Evolutionary conservation across 164 flowering plant genomes (phyloP).

Genomic region (Platanus orientalis): DNA sequence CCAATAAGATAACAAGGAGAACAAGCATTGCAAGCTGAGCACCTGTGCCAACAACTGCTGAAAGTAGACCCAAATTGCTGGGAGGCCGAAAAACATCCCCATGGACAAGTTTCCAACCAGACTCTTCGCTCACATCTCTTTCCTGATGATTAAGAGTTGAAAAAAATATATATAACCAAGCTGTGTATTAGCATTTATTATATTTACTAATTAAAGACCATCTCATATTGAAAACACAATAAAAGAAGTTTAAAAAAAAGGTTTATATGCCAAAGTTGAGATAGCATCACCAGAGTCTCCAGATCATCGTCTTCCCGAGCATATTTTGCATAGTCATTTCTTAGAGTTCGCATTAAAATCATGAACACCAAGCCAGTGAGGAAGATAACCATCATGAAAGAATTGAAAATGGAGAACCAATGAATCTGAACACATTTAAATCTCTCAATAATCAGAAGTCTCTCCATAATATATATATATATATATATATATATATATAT

Average conservation of each 20-base stretch:
- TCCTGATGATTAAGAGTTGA: conserved; percentile 42
- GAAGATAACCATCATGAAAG: conserved; percentile 99
- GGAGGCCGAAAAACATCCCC: conserved; percentile 98
- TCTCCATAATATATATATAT: conserved; percentile 10
- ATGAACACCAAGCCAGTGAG: conserved; percentile 97
- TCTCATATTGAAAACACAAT: neutral
- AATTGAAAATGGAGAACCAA: conserved; percentile 97
- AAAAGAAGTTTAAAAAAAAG: neutral
- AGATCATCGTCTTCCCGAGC: conserved; percentile 99
- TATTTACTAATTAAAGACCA: neutral
- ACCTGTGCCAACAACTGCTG: conserved; percentile 97
- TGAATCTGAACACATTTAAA: conserved; percentile 51
- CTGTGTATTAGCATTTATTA: neutral
- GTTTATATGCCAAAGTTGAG: too few relatives aligned
- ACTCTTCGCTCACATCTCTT: conserved; percentile 97
- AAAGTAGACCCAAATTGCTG: conserved; percentile 62
- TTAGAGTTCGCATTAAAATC: conserved; percentile 96
- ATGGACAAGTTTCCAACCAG: conserved; percentile 99
- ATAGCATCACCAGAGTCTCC: conserved; percentile 66
- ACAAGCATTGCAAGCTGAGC: conserved; percentile 92
- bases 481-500: conserved; percentile 1
- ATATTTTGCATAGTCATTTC: conserved; percentile 99
- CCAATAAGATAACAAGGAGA: conserved; percentile 86
- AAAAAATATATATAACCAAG: conserved; percentile 2
- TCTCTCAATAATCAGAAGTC: too few relatives aligned